Conservation (phyloP, 1,284 basidiomycete genomes). For the Apiotrichum sp. region DNA sequence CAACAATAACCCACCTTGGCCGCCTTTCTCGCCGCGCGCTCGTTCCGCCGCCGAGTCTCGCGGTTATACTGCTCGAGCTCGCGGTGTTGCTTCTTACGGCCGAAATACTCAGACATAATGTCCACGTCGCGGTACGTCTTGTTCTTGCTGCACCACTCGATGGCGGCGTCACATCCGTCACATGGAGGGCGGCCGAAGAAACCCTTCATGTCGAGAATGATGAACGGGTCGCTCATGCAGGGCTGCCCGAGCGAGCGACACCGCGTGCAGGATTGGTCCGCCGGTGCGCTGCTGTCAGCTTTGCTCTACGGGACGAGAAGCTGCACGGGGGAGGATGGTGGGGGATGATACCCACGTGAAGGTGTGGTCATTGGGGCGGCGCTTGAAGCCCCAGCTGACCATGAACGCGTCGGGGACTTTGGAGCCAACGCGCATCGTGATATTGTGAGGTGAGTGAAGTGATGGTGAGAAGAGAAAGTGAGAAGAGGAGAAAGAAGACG, state of each 20-base stretch:
- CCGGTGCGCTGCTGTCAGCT: too few species aligned
- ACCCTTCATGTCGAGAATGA: not conserved
- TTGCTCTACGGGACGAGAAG: too few species aligned
- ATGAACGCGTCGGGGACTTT: too few species aligned
- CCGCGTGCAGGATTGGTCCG: too few species aligned
- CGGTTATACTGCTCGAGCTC: not conserved
- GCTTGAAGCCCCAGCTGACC: too few species aligned
- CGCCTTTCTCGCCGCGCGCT: not conserved
- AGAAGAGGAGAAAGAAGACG: too few species aligned
- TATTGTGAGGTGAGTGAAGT: too few species aligned
- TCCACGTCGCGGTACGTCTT: not conserved
- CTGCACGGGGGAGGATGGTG: too few species aligned
- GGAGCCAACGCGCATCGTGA: too few species aligned
- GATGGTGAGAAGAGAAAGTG: too few species aligned
- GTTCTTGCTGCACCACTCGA: not conserved
- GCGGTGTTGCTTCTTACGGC: not conserved
- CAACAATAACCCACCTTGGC: not conserved
- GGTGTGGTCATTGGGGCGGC: too few species aligned
- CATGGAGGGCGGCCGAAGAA: not conserved
- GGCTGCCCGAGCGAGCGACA: not conserved
- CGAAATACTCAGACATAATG: not conserved
- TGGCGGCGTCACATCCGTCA: not conserved
- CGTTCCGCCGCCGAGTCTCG: not conserved
- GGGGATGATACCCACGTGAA: too few species aligned
- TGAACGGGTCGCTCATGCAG: not conserved